phyloP scores from a whole-genome alignment of 2,329 filamentous ascomycete species.

The Diatrype stigma region DNA sequence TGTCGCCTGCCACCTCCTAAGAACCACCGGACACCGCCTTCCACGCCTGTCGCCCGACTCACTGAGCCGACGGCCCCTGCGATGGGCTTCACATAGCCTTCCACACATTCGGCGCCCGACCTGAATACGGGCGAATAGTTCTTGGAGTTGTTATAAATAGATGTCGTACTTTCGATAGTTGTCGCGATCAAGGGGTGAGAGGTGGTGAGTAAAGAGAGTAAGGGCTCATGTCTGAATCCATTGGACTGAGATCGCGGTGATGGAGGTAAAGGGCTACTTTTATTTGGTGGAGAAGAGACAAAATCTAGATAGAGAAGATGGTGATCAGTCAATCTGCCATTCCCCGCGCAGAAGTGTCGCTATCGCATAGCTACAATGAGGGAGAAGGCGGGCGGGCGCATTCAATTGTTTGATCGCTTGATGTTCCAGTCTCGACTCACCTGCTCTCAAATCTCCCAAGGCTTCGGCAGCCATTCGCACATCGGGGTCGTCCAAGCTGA shows the following conservation, averaged over 20 bases:
- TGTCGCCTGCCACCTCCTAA: slow-evolving; percentile 58
- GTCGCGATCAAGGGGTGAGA: slow-evolving; percentile 82
- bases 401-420: background rate
- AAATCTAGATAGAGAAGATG: slow-evolving; percentile 47
- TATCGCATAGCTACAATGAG: background rate
- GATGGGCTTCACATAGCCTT: slow-evolving; percentile 81
- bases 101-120: slow-evolving; percentile 85
- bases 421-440: slow-evolving; percentile 40
- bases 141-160: slow-evolving; percentile 82
- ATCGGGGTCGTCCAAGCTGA: slow-evolving; percentile 62
- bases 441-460: slow-evolving; percentile 68
- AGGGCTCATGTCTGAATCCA: slow-evolving; percentile 64
- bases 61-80: slow-evolving; percentile 83
- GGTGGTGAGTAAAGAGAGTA: slow-evolving; percentile 81
- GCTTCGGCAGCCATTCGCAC: slow-evolving; percentile 71
- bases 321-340: slow-evolving; percentile 15
- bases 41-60: slow-evolving; percentile 79
- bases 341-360: slow-evolving; percentile 5
- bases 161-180: slow-evolving; percentile 79
- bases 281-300: slow-evolving; percentile 57
- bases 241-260: slow-evolving; percentile 34
- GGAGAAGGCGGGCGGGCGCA: background rate
- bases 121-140: slow-evolving; percentile 86
- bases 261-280: slow-evolving; percentile 36
- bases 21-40: slow-evolving; percentile 82